Conservation (phyloP, 2,329 filamentous ascomycete genomes). For the Cytospora piceae region DNA sequence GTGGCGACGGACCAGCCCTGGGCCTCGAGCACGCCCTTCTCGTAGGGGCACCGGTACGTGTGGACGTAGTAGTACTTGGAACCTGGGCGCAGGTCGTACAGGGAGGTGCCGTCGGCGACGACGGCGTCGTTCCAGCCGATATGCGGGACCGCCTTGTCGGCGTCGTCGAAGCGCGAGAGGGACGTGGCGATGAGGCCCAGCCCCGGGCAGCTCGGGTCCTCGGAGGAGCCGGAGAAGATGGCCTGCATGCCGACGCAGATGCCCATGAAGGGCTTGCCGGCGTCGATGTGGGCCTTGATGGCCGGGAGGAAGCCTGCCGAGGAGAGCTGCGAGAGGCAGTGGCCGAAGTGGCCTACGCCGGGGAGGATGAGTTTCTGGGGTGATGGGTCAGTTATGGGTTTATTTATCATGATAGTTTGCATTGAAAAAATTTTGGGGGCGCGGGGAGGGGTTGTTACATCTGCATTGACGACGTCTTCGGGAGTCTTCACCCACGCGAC, state of each 20-base stretch:
- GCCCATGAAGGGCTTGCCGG: constrained; percentile 97
- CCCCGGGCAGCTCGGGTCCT: constrained; percentile 73
- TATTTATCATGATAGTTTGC: constrained; percentile 36
- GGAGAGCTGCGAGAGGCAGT: constrained; percentile 85
- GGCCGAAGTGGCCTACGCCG: constrained; percentile 95
- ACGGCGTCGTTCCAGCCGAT: constrained; percentile 98
- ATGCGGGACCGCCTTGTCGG: constrained; percentile 89
- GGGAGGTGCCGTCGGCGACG: constrained; percentile 52
- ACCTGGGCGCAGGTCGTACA: constrained; percentile 77
- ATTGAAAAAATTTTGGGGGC: not conserved
- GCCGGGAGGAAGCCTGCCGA: constrained; percentile 83
- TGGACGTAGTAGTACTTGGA: constrained; percentile 99
- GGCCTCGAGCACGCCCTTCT: constrained; percentile 71
- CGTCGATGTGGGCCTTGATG: constrained; percentile 78
- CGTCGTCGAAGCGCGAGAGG: constrained; percentile 77
- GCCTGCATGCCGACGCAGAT: constrained; percentile 96
- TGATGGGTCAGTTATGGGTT: constrained; percentile 26
- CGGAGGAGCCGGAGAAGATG: constrained; percentile 82
- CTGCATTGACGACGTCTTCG: constrained; percentile 80
- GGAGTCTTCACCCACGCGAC: constrained; percentile 91
- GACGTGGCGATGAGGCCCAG: constrained; percentile 73
- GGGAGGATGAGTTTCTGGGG: constrained; percentile 87
- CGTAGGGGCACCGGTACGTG: constrained; percentile 84
- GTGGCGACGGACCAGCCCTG: constrained; percentile 93
- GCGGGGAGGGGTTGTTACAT: constrained; percentile 60